Conservation (phyloP, 129 eudicot genomes). For the Saposhnikovia divaricata region DNA sequence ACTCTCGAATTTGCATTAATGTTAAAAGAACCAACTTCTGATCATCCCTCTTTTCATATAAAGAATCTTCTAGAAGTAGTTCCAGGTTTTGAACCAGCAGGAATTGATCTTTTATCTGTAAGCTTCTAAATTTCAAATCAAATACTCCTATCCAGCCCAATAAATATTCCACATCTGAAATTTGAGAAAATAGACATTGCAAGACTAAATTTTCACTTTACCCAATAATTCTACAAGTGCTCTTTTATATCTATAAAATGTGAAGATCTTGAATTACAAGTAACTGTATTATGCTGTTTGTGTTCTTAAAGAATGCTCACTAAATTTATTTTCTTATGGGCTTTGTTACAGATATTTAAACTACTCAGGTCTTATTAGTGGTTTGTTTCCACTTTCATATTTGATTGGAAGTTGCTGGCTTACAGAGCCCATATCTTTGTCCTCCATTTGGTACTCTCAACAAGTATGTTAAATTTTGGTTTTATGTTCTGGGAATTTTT, state of each 20-base stretch:
- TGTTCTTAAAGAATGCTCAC: background rate
- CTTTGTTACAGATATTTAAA: no score
- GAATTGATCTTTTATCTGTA: conserved; percentile 11
- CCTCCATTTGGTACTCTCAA: no score
- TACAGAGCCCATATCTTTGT: no score
- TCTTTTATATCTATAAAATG: background rate
- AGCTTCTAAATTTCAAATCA: background rate
- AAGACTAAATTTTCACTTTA: background rate
- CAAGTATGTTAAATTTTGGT: no score
- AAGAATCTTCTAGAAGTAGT: background rate
- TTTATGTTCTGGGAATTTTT: no score
- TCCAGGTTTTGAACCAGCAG: conserved; percentile 9
- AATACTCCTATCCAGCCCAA: background rate
- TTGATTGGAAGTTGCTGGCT: no score
- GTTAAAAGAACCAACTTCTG: background rate
- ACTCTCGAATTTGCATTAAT: no score
- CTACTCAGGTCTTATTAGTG: no score
- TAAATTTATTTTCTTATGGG: no score
- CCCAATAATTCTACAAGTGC: background rate
- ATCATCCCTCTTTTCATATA: background rate
- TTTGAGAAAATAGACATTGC: background rate
- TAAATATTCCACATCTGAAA: background rate
- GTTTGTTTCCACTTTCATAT: no score
- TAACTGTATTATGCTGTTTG: background rate
- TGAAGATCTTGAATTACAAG: background rate